phyloP scores from a whole-genome alignment of 225 moss, liverwort and hornwort species.

The Sphagnum contortum region DNA sequence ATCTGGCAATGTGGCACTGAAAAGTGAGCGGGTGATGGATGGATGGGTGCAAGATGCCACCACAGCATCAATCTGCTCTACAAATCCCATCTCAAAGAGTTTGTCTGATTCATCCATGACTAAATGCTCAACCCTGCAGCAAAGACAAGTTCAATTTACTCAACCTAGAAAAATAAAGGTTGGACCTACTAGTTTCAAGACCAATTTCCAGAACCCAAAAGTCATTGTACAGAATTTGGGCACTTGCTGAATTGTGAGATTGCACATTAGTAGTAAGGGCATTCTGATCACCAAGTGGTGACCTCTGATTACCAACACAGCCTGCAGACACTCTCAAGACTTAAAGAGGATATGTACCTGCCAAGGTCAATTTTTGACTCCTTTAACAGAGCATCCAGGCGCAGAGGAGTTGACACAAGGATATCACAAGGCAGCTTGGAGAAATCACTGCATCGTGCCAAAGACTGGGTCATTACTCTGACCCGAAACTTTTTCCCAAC shows the following conservation, averaged over 20 bases:
- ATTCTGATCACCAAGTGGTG: too few species aligned
- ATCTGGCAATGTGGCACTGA: constrained; percentile 92
- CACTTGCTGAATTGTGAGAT: too few species aligned
- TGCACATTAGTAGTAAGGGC: too few species aligned
- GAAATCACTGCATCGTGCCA: constrained; percentile 55
- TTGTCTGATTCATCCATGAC: constrained; percentile 95
- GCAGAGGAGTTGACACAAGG: constrained; percentile 76
- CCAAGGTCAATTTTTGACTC: constrained; percentile 60
- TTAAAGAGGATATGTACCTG: constrained; percentile 21
- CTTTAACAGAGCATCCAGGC: constrained; percentile 64
- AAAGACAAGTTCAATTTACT: neutral
- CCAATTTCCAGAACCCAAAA: too few species aligned
- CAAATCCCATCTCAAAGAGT: constrained; percentile 92
- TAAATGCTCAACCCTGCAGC: constrained; percentile 64
- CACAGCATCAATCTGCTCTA: constrained; percentile 76
- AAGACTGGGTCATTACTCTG: constrained; percentile 54
- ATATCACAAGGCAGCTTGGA: constrained; percentile 68
- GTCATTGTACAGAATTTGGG: too few species aligned
- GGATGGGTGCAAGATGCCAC: constrained; percentile 74
- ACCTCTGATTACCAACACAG: too few species aligned
- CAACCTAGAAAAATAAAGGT: neutral
- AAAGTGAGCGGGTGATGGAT: constrained; percentile 50
- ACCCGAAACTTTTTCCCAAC: constrained; percentile 52
- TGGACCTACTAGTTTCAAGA: too few species aligned
- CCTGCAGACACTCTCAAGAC: too few species aligned